Percentiles rank a stretch among this genome's conserved stretches.
Evolutionary conservation across 2,329 filamentous ascomycete genomes (phyloP).

Genomic region (Talaromyces marneffei): DNA sequence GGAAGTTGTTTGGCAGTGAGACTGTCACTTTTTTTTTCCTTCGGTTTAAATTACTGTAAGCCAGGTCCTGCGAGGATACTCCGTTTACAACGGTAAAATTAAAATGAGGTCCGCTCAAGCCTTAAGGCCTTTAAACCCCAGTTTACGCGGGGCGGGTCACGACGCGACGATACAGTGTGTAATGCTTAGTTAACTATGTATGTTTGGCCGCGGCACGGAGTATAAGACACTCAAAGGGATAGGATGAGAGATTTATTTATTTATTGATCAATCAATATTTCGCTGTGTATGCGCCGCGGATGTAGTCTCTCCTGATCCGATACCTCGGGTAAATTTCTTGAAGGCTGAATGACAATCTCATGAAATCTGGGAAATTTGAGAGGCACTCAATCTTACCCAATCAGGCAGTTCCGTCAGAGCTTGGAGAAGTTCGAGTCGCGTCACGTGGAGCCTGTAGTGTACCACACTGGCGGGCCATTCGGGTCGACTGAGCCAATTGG

Average conservation of each 20-base stretch:
- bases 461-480: constrained; percentile 3
- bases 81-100: not conserved
- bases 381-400: not conserved
- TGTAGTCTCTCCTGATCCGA: too few species aligned
- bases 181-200: not conserved
- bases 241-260: not conserved
- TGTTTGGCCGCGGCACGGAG: not conserved
- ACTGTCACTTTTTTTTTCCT: not conserved
- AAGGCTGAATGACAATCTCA: not conserved
- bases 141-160: not conserved
- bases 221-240: not conserved
- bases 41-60: not conserved
- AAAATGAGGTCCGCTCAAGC: not conserved
- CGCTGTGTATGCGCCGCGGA: not conserved
- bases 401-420: constrained; percentile 4
- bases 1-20: not conserved
- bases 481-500: not conserved
- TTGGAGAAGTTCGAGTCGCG: not conserved
- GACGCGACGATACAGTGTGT: not conserved
- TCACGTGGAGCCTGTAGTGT: constrained; percentile 4
- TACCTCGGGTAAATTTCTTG: not conserved
- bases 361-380: not conserved
- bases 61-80: too few species aligned
- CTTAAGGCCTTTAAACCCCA: not conserved
- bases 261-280: not conserved